Evolutionary conservation across 1,284 basidiomycete species (phyloP), one percentile per base, ranked within the genome.

Genomic region (Chondrostereum purpureum): DNA sequence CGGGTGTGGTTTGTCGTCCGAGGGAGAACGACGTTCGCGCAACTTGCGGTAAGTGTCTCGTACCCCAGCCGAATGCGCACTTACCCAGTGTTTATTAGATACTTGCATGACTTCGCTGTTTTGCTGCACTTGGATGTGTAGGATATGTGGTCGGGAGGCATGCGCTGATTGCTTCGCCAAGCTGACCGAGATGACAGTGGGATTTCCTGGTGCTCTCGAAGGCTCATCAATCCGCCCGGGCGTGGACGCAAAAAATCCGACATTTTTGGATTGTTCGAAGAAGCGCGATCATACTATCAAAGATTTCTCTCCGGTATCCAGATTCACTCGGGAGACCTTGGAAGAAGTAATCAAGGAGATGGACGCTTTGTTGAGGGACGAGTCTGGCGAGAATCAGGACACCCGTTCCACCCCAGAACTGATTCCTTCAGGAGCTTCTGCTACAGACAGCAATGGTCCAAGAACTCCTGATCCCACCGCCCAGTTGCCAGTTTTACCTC

Each of bases 21-120:
- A 69, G 83, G 38, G 89, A 92, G 58, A 80, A 79, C 34, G 86
- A 87, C 48, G 80, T 88, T 46, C 79, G 90, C 31, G 82, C 82
- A 12, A 90, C 84, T 34, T 95, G 89, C 60, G 90, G 89, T 91
- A 59, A 53, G 81, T 68, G n/a, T 24, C 14, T 31, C 13, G 31
- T 12, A 17, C 4, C 24, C 10, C 2, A 8, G 19, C 31, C 13
- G 22, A 36, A 17, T 21, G n/a, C n/a, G n/a, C n/a, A n/a, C 21
- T 33, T 35, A 16, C 21, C 36, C 38, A 37, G 18, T n/a, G 43
- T 13, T 10, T 43, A 37, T 34, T 56, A 92, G 92, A 97, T 64
- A 91, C 87, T 2, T 97, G 94, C 62, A 85, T 88, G 67, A 92
- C 91, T 3, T 92, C 90, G 12, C 81, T 97, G 48, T 95, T 96